Evolutionary conservation across 2,329 filamentous ascomycete species (phyloP).

Genomic region (Claviceps arundinis): DNA sequence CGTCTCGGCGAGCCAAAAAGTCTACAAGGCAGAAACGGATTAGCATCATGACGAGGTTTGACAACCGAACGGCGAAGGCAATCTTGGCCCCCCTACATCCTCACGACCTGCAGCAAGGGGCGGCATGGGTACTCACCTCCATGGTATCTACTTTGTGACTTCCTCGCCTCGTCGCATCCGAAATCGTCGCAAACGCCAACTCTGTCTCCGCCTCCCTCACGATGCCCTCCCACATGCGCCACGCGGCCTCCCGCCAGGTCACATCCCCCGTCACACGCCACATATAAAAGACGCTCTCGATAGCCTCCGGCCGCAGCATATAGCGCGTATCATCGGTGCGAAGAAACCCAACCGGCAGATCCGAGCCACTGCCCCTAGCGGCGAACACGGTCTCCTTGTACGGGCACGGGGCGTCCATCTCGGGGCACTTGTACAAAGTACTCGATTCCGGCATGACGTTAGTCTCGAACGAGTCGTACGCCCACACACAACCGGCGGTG

Average conservation of each 20-base stretch:
- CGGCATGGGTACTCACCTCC: constrained; percentile 30
- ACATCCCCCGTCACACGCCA: constrained; percentile 35
- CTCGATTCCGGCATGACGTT: constrained; percentile 43
- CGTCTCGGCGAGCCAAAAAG: constrained; percentile 65
- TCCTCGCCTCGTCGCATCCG: constrained; percentile 19
- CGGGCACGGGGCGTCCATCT: constrained; percentile 21
- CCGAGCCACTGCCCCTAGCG: constrained; percentile 8
- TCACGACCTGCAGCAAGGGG: not conserved
- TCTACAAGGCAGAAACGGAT: constrained; percentile 16
- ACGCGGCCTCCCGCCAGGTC: constrained; percentile 30
- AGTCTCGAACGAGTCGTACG: constrained; percentile 33
- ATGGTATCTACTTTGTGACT: constrained; percentile 41
- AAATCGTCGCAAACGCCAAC: constrained; percentile 29
- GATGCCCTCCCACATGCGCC: constrained; percentile 34
- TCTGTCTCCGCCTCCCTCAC: constrained; percentile 28
- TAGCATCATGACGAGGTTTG: not conserved
- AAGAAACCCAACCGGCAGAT: constrained; percentile 42
- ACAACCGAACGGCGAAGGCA: too few species aligned
- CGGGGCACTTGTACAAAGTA: constrained; percentile 22
- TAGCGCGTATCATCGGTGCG: constrained; percentile 32
- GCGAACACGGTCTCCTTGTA: constrained; percentile 17
- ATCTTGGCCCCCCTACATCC: not conserved
- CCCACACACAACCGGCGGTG: constrained; percentile 41
- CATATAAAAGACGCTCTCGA: constrained; percentile 38
- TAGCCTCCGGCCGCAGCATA: constrained; percentile 34